A percentile compares a stretch with the other conserved stretches of the same genome.
Conservation (phyloP, 139 green algal species). For the Diplosphaera chodatii region DNA sequence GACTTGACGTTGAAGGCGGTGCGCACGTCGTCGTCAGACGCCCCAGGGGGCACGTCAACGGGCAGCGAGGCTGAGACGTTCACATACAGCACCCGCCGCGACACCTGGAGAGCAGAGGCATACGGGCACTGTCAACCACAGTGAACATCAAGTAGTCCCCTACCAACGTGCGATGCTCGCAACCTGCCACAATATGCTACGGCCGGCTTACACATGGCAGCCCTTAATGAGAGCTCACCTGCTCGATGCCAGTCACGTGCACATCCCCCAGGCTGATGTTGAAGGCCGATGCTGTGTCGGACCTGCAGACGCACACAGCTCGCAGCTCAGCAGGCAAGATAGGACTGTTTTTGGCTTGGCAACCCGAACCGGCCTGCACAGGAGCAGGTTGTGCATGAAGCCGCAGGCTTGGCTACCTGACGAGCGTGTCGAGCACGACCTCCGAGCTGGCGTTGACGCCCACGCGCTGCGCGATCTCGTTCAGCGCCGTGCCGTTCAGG, state of each 20-base stretch:
- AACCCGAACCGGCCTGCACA: too few species aligned
- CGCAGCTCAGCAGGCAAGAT: not conserved
- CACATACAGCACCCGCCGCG: conserved; percentile 27
- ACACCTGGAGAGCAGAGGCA: conserved; percentile 7
- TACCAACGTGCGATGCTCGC: too few species aligned
- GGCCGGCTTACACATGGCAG: too few species aligned
- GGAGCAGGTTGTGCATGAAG: too few species aligned
- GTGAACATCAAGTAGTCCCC: too few species aligned
- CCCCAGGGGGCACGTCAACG: conserved; percentile 28
- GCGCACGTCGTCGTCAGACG: conserved; percentile 33
- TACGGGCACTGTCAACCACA: too few species aligned
- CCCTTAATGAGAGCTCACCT: not conserved
- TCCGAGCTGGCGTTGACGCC: conserved; percentile 30
- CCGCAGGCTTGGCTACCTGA: too few species aligned
- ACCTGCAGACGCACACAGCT: not conserved
- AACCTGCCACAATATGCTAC: too few species aligned
- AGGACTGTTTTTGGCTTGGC: not conserved
- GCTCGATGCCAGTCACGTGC: conserved; percentile 14
- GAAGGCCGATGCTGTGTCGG: conserved; percentile 42
- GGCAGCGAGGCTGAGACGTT: conserved; percentile 46
- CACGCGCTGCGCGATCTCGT: conserved; percentile 30
- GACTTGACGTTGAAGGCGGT: conserved; percentile 37
- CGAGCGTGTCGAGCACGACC: conserved; percentile 26
- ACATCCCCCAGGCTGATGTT: conserved; percentile 40
- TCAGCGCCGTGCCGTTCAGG: conserved; percentile 29